Base-by-base conservation (phyloP, 202 grass and related monocot species). In the Carex sylvatica region DNA sequence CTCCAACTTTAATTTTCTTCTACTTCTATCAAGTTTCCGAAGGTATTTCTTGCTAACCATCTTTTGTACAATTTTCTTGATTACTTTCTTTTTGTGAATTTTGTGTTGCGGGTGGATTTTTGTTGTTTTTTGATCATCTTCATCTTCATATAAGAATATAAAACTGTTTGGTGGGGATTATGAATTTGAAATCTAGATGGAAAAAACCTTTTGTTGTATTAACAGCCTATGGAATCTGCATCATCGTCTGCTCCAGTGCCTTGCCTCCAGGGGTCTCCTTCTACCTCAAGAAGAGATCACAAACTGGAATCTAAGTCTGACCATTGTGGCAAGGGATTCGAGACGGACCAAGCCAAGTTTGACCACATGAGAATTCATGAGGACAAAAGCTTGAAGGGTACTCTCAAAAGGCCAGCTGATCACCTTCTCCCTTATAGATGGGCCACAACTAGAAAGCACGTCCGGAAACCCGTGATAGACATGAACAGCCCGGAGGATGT, bases 281-380 rank as follows among this genome's bases (percentile, higher is more conserved):
- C 35, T 36, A 36, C 35, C 35, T 36, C 35, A 36, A 36, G 35
- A 4, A 36, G 44, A 81, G 22, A 63, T 36, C 35, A 4, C 35
- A 36, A 36, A 36, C 35, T 36, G 5, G 35, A 36, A 36, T 36
- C 35, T 36, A 36, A 36, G 35, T 36, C 4, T 36, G 35, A 4
- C 35, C 35, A 36, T 36, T 81, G 61, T 7, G 19, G 2, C 1
- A 81, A 81, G 40, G 9, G 11, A 20, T 81, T 81, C 18, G 0
- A 7, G 0, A 65, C 22, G 8, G 22, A 67, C 10, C 67, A 67
- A 67, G 79, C 79, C 6, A 67, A 67, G 79, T 68, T 53, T 66
- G 61, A 61, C 11, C 79, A 81, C 79, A 81, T 30, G 42, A 36
- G 79, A 53, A 33, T 67, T 14, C 79, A 81, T 5, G 0, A 36